These are phyloP conservation scores for Colletotrichum musae DNA, from an alignment of 2,329 filamentous ascomycete species.

Conservation along the genomic window DNA sequence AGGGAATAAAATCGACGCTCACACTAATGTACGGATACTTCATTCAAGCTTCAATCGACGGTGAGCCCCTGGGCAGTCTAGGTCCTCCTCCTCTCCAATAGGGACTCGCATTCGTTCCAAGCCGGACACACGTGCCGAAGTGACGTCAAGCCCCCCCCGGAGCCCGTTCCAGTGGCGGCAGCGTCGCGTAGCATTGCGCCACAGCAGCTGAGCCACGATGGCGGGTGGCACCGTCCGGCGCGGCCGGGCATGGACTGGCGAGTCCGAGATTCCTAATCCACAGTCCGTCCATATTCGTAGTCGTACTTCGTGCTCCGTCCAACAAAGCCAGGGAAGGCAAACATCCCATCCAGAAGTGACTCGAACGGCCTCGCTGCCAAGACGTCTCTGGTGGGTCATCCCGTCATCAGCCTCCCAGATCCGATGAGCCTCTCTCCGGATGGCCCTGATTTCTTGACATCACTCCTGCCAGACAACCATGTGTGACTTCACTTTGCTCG, in stretches of 20 bases:
- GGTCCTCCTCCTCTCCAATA: neutral
- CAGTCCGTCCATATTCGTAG: too few relatives aligned
- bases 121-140: slow-evolving; percentile 26
- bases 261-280: too few relatives aligned
- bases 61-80: neutral
- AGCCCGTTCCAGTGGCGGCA: neutral
- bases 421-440: slow-evolving; percentile 10
- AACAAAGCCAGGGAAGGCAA: neutral
- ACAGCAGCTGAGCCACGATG: slow-evolving; percentile 14
- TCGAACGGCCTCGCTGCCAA: slow-evolving; percentile 14
- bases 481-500: slow-evolving; percentile 20
- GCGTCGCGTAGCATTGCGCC: slow-evolving; percentile 4
- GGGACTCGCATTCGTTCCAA: neutral
- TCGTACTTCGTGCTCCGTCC: too few relatives aligned
- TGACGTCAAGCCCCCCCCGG: slow-evolving; percentile 18
- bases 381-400: slow-evolving; percentile 22
- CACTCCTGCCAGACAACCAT: neutral
- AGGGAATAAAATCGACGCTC: too few relatives aligned
- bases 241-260: neutral
- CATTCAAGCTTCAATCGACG: slow-evolving; percentile 15
- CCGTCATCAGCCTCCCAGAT: slow-evolving; percentile 23
- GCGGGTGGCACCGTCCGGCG: neutral
- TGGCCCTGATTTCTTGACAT: slow-evolving; percentile 7
- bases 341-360: slow-evolving; percentile 10
- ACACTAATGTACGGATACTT: neutral